phyloP scores from a whole-genome alignment of 106 monocot species.

The Apostasia ramifera region DNA sequence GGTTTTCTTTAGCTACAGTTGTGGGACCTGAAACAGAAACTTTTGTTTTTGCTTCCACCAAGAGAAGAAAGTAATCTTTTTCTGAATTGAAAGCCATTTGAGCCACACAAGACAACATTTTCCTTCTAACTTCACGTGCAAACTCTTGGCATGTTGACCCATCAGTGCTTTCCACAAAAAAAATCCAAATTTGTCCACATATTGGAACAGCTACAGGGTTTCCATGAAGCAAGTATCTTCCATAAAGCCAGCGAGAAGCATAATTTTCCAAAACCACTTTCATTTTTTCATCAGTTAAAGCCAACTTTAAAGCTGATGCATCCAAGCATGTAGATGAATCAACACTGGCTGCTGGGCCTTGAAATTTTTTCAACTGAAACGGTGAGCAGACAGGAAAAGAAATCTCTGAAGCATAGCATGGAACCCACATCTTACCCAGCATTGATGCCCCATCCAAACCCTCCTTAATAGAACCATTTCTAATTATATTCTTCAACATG shows the following conservation, averaged over 20 bases:
- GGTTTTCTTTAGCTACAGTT: neutral
- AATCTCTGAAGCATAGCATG: conserved; percentile 15
- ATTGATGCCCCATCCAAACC: no score
- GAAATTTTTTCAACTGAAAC: conserved; percentile 4
- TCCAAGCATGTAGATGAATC: conserved; percentile 18
- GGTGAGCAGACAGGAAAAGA: conserved; percentile 22
- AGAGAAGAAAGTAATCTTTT: conserved; percentile 4
- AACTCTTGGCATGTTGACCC: conserved; percentile 10
- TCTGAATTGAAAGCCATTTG: conserved; percentile 4
- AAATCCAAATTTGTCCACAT: conserved; percentile 44
- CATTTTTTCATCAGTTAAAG: conserved; percentile 52
- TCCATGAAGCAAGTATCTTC: conserved; percentile 54
- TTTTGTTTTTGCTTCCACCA: conserved; percentile 44
- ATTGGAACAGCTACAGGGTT: conserved; percentile 59
- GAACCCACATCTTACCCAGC: neutral
- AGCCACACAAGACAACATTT: neutral
- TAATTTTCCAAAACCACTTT: conserved; percentile 32
- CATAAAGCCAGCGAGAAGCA: conserved; percentile 51
- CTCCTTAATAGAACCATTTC: no score
- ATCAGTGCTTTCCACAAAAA: conserved; percentile 37
- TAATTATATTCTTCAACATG: no score
- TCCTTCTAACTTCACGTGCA: conserved; percentile 4
- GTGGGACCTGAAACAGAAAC: conserved; percentile 32
- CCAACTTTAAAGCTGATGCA: conserved; percentile 24
- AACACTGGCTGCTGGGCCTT: conserved; percentile 3